Conservation (phyloP, 345 rosid species). For the Arabidopsis suecica region DNA sequence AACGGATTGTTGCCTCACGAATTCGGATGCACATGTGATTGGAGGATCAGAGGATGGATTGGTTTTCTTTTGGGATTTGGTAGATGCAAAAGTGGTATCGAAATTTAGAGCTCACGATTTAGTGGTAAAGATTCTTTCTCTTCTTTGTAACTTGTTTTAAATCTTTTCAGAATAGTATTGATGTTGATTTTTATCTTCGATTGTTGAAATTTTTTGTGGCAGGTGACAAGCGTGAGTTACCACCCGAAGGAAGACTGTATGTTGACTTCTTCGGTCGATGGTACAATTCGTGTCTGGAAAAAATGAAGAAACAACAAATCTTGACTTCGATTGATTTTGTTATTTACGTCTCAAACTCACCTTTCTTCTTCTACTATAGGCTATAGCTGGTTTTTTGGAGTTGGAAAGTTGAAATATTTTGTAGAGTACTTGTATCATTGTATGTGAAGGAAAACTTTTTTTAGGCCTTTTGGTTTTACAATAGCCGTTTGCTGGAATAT, state of each 20-base stretch:
- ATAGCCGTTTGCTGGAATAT: too few species aligned
- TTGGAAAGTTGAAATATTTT: neutral
- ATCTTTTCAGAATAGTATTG: neutral
- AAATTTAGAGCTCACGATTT: slow-evolving; percentile 82
- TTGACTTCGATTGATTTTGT: neutral
- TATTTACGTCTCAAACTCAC: neutral
- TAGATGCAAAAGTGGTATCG: slow-evolving; percentile 78
- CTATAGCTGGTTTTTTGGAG: too few species aligned
- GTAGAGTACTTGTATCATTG: neutral
- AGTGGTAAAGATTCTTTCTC: slow-evolving; percentile 60
- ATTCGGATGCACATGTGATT: slow-evolving; percentile 80
- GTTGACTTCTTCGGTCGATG: slow-evolving; percentile 89
- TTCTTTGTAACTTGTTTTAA: neutral
- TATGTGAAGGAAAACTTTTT: too few species aligned
- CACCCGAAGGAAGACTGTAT: slow-evolving; percentile 84
- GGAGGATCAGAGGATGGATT: slow-evolving; percentile 98
- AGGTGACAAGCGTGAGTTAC: slow-evolving; percentile 96
- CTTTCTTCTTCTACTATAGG: neutral
- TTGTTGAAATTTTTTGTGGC: slow-evolving; percentile 21
- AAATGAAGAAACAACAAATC: slow-evolving; percentile 44
- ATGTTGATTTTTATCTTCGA: neutral
- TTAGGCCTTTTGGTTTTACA: too few species aligned
- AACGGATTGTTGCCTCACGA: slow-evolving; percentile 91
- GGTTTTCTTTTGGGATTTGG: slow-evolving; percentile 96
- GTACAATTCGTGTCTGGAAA: slow-evolving; percentile 88